Evolutionary conservation across 2,329 filamentous ascomycete species (phyloP).

Genomic region (Ophiostoma sp.): DNA sequence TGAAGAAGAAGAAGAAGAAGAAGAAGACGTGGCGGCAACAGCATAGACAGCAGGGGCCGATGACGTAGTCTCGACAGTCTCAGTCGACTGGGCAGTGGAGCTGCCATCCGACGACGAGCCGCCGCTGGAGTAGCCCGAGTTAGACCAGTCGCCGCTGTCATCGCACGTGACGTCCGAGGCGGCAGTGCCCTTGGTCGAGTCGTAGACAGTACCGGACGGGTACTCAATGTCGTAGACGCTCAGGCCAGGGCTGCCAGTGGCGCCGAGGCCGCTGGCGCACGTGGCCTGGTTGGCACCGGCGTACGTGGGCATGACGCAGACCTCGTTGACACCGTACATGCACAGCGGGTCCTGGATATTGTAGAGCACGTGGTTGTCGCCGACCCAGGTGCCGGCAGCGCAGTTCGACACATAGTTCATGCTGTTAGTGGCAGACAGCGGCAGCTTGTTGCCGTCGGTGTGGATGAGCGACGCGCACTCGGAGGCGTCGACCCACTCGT

Average conservation of each 20-base stretch:
- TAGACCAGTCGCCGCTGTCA: neutral
- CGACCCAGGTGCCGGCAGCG: slow-evolving; percentile 45
- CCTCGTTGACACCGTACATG: slow-evolving; percentile 47
- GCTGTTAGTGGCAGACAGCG: slow-evolving; percentile 51
- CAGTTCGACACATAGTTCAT: slow-evolving; percentile 50
- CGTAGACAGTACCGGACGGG: slow-evolving; percentile 41
- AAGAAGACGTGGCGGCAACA: slow-evolving; percentile 11
- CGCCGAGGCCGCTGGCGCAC: slow-evolving; percentile 45
- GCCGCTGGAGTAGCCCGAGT: slow-evolving; percentile 13
- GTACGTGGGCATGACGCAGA: slow-evolving; percentile 38
- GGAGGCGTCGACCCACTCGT: slow-evolving; percentile 42
- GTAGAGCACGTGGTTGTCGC: slow-evolving; percentile 47
- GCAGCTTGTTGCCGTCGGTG: slow-evolving; percentile 45
- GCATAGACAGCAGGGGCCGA: neutral
- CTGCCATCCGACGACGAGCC: slow-evolving; percentile 8
- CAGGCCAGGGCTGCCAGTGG: slow-evolving; percentile 32
- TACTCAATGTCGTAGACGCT: slow-evolving; percentile 49
- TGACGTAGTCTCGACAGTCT: neutral
- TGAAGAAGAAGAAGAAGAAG: neutral
- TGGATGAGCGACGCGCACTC: slow-evolving; percentile 48
- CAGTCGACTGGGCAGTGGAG: neutral
- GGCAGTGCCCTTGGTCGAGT: slow-evolving; percentile 31
- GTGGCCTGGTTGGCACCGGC: slow-evolving; percentile 45
- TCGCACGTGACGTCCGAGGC: slow-evolving; percentile 3
- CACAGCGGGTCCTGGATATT: slow-evolving; percentile 50